Conservation (phyloP, 352 stramenopile species). For the Phytophthora tubulina region DNA sequence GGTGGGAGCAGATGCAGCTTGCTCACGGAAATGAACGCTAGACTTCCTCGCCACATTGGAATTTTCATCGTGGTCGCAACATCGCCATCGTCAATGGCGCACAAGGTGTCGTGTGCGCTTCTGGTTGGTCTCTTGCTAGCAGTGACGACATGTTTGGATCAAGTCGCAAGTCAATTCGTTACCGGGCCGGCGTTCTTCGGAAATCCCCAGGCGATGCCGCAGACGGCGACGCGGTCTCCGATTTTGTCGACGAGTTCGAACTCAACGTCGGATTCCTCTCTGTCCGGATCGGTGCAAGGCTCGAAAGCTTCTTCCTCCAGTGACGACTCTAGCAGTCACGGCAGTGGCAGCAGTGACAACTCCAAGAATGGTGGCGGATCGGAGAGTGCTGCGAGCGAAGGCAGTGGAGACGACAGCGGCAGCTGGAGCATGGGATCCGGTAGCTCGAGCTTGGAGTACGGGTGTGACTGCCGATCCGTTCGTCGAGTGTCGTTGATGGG, state of each 20-base stretch:
- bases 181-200: conserved; percentile 3
- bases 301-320: conserved; percentile 20
- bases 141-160: not conserved
- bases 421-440: conserved; percentile 34
- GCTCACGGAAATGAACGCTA: conserved; percentile 2
- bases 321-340: conserved; percentile 1
- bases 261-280: conserved; percentile 14
- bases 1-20: conserved; percentile 9
- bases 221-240: conserved; percentile 11
- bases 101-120: conserved; percentile 10
- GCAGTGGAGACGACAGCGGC: conserved; percentile 29
- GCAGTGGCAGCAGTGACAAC: not conserved
- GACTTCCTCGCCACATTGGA: conserved; percentile 9
- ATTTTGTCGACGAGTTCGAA: conserved; percentile 3
- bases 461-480: conserved; percentile 51
- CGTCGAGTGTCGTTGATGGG: conserved; percentile 77
- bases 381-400: conserved; percentile 11
- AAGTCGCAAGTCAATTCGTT: conserved; percentile 24
- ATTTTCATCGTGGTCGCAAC: conserved; percentile 10
- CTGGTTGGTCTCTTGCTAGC: conserved; percentile 25
- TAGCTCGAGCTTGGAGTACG: conserved; percentile 51
- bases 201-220: conserved; percentile 10
- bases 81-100: conserved; percentile 7
- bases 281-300: conserved; percentile 20
- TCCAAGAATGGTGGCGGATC: conserved; percentile 8